Percentiles rank a stretch among this genome's conserved stretches.
Conservation (phyloP, 192 early-diverging fungal species). For the Coemansia erecta region DNA sequence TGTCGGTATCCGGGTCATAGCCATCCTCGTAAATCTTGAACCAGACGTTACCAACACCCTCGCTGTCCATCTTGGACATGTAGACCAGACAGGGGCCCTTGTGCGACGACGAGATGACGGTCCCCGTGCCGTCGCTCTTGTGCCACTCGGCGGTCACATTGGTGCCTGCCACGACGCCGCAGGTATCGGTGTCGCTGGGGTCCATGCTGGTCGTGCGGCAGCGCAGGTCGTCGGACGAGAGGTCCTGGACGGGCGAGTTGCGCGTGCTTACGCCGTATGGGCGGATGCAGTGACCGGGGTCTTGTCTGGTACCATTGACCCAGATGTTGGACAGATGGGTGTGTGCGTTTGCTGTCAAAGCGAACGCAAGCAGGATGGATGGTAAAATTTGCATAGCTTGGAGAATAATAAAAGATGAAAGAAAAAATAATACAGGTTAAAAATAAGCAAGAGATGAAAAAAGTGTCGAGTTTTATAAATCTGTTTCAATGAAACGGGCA, state of each 20-base stretch:
- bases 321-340: not conserved
- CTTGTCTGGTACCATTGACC: not conserved
- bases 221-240: not conserved
- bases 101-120: not conserved
- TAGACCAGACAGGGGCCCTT: conserved; percentile 2
- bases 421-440: not conserved
- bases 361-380: not conserved
- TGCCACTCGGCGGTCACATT: not conserved
- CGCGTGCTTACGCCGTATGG: not conserved
- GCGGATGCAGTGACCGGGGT: not conserved
- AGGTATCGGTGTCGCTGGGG: not conserved
- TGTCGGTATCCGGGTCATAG: not conserved
- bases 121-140: not conserved
- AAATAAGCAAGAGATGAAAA: not conserved
- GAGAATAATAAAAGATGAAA: not conserved
- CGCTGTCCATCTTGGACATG: conserved; percentile 1
- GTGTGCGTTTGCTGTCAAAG: not conserved
- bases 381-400: not conserved
- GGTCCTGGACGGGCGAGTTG: not conserved
- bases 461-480: not conserved
- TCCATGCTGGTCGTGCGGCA: conserved; percentile 1
- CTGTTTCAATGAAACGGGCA: not conserved
- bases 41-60: not conserved
- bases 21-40: conserved; percentile 7
- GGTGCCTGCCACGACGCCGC: not conserved